These are phyloP conservation scores for Magnolia officinalis DNA, from an alignment of 164 flowering plant genomes.

Conservation along the genomic window DNA sequence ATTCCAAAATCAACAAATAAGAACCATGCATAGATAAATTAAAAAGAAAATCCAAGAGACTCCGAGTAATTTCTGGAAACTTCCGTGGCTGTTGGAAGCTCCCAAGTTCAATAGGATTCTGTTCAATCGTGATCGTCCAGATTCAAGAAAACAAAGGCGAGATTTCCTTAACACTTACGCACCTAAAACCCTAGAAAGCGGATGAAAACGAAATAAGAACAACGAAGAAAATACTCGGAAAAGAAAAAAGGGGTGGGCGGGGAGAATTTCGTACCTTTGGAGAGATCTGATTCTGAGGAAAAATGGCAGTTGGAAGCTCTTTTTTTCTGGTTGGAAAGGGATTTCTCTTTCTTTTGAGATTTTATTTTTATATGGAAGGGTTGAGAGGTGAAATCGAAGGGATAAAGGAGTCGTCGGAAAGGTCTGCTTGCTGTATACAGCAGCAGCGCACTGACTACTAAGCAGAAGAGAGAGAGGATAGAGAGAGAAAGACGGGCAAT, in stretches of 20 bases:
- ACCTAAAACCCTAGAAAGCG: too few relatives aligned
- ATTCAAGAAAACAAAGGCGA: background rate
- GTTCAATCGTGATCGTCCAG: background rate
- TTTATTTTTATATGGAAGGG: background rate
- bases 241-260: too few relatives aligned
- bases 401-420: background rate
- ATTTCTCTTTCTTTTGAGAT: background rate
- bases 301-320: background rate
- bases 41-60: background rate
- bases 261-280: background rate
- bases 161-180: too few relatives aligned
- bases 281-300: conserved; percentile 13
- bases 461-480: background rate
- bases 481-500: background rate
- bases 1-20: background rate
- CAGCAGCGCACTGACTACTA: background rate
- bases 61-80: background rate
- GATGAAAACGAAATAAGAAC: too few relatives aligned
- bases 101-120: background rate
- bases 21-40: background rate
- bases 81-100: background rate
- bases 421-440: background rate
- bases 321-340: background rate
- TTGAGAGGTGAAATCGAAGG: background rate
- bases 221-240: too few relatives aligned